Conservation (phyloP, 2,329 filamentous ascomycete species). For the Cercospora janseana region DNA sequence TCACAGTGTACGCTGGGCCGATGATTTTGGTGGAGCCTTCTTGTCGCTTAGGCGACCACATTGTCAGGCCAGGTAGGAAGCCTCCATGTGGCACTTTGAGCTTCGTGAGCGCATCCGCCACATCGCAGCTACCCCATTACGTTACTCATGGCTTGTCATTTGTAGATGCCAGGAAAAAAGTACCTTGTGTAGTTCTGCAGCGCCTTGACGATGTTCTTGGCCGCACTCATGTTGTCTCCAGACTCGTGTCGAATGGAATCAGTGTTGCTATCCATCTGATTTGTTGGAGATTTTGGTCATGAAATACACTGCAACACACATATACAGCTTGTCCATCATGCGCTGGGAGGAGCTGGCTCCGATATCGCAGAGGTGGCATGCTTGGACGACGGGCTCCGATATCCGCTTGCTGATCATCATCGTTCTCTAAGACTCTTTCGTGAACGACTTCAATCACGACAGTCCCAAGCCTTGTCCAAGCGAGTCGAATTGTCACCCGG, state of each 20-base stretch:
- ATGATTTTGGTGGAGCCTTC: slow-evolving; percentile 53
- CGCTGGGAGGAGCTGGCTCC: not conserved
- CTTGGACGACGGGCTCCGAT: not conserved
- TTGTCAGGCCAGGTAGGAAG: slow-evolving; percentile 54
- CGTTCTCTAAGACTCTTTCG: too few species aligned
- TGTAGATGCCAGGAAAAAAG: not conserved
- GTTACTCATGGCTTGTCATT: not conserved
- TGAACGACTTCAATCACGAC: too few species aligned
- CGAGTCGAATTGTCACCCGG: too few species aligned
- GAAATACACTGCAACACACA: too few species aligned
- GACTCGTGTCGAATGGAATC: not conserved
- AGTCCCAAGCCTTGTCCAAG: too few species aligned
- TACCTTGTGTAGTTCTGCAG: slow-evolving; percentile 30
- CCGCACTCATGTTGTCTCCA: slow-evolving; percentile 16
- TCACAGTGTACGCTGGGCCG: slow-evolving; percentile 56
- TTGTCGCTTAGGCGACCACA: slow-evolving; percentile 56
- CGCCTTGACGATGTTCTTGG: slow-evolving; percentile 27
- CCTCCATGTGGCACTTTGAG: slow-evolving; percentile 49
- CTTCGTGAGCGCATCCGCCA: slow-evolving; percentile 54
- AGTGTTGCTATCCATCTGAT: not conserved
- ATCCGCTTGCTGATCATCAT: too few species aligned
- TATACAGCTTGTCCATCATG: not conserved
- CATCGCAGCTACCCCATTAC: slow-evolving; percentile 45
- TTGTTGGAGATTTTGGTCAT: too few species aligned
- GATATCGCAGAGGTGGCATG: slow-evolving; percentile 1